Base-by-base conservation (phyloP, 1,139 yeast species). In the Diutina pseudorugosa region DNA sequence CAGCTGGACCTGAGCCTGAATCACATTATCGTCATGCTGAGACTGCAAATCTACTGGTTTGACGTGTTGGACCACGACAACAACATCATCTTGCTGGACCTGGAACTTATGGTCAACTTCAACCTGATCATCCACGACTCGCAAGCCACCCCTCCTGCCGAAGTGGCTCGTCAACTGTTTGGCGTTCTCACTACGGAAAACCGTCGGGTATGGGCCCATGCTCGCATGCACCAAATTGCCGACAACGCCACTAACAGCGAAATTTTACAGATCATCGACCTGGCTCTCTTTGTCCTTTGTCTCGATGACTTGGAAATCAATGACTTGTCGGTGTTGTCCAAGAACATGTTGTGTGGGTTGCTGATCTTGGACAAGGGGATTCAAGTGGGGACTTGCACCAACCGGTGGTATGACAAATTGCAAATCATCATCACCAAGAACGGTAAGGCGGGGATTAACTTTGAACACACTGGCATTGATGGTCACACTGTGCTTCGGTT, bases 401-500 rank as follows among this genome's bases (percentile, higher is more conserved):
- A 90, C 67, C 76, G 97, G 65, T 90, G 96, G 96, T 90, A 89
- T 65, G 96, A 90, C 68, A 90, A 90, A 69, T 71, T 90, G 57
- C 97, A 90, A 67, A 76, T 90, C 58, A 90, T 90, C 54, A 82
- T 90, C 52, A 88, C 96, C n/a, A 82, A 83, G 64, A 88, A 89
- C 65, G 96, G 95, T 42, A 87, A 87, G 65, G 96, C 95, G 1
- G 97, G 97, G 44, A 83, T 90, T 60, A 90, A 90, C 66, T 90
- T 90, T 64, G 97, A 90, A 64, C 96, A 90, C 63, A 90, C 96
- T 0, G 96, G 96, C 61, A 95, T 90, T 41, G 97, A 90, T 69
- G 96, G 97, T 53, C 96, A 90, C 65, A 90, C 97, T 0, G 96
- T 90, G 7, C 71, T 90, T 60, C 71, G 96, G 57, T 85, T 86